A percentile compares a stretch with the other conserved stretches of the same genome.
phyloP scores from a whole-genome alignment of 225 moss, liverwort and hornwort genomes.

The Straminergon stramineum region DNA sequence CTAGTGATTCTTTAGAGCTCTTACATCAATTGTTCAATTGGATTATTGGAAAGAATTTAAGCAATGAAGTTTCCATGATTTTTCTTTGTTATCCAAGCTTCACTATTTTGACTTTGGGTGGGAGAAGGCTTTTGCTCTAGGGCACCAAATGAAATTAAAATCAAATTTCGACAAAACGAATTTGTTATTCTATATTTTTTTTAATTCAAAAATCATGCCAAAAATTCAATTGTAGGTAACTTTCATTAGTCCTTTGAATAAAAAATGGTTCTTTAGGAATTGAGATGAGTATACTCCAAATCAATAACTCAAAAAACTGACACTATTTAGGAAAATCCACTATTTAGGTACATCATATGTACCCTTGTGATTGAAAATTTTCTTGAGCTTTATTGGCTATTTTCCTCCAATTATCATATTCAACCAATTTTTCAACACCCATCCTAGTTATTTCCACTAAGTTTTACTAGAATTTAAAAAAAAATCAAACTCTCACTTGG shows the following conservation, averaged over 20 bases:
- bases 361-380: too few relatives aligned
- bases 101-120: not conserved
- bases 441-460: not conserved
- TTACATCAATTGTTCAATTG: not conserved
- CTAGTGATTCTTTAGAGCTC: not conserved
- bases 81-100: not conserved
- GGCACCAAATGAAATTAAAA: not conserved
- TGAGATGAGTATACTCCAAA: not conserved
- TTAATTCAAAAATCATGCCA: not conserved
- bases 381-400: not conserved
- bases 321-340: accelerated
- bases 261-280: not conserved
- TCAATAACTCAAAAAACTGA: not conserved
- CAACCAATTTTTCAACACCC: not conserved
- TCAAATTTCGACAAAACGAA: not conserved
- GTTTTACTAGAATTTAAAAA: accelerated
- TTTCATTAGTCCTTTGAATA: not conserved
- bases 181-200: not conserved
- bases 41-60: too few relatives aligned
- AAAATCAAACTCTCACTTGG: not conserved
- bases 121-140: not conserved
- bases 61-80: not conserved
- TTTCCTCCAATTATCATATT: not conserved
- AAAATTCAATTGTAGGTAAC: not conserved
- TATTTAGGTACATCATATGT: not conserved